Evolutionary conservation across 2,329 filamentous ascomycete genomes (phyloP).

Genomic region (Cordyceps tenuipes): DNA sequence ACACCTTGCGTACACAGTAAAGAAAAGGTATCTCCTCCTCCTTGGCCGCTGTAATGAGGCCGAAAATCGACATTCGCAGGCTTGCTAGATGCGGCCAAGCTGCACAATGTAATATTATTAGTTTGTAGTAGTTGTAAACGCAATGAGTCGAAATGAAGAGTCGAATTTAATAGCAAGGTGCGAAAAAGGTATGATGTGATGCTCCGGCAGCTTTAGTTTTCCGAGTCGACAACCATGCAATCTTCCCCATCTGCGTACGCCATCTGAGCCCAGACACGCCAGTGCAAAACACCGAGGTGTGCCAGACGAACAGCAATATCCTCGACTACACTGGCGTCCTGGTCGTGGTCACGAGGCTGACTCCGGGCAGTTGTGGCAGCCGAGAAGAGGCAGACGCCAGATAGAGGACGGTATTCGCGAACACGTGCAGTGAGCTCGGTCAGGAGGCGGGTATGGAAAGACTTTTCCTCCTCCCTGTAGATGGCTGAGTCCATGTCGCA

Average conservation of each 20-base stretch:
- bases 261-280: constrained; percentile 77
- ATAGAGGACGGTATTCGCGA: constrained; percentile 43
- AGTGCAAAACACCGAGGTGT: constrained; percentile 79
- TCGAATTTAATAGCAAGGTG: neutral
- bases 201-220: neutral
- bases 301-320: constrained; percentile 71
- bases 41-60: neutral
- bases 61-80: neutral
- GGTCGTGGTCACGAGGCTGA: constrained; percentile 28
- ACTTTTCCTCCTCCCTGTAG: constrained; percentile 40
- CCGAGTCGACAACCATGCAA: constrained; percentile 25
- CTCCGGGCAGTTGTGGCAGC: constrained; percentile 45
- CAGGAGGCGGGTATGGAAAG: constrained; percentile 42
- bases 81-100: neutral
- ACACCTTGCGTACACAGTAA: neutral
- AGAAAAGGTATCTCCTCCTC: constrained; percentile 8
- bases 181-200: neutral
- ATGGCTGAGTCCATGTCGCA: constrained; percentile 34
- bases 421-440: constrained; percentile 41
- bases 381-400: constrained; percentile 46
- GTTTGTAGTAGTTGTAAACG: constrained; percentile 6
- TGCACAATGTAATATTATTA: constrained; percentile 4
- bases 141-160: neutral
- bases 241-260: constrained; percentile 49
- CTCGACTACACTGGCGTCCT: constrained; percentile 45